phyloP scores from a whole-genome alignment of 306 rosid species.

The Quercus robur region DNA sequence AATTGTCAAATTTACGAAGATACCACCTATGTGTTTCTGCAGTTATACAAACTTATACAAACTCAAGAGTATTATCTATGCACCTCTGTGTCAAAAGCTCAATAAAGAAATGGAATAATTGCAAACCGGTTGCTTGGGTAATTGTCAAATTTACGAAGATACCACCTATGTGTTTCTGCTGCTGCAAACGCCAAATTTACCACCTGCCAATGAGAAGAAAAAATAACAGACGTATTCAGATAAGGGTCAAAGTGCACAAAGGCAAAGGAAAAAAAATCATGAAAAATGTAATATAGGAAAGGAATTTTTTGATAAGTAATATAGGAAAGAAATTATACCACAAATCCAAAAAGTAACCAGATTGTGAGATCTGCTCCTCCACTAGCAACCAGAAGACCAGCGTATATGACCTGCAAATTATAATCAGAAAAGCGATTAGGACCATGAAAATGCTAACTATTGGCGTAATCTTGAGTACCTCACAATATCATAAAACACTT shows the following conservation, averaged over 20 bases:
- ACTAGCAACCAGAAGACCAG: slow-evolving; percentile 73
- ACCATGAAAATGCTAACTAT: not conserved
- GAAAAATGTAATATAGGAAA: not conserved
- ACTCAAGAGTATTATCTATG: not conserved
- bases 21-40: slow-evolving; percentile 89
- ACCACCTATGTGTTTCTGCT: slow-evolving; percentile 85
- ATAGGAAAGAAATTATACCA: slow-evolving; percentile 45
- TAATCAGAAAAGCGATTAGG: not conserved
- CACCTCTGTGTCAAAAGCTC: not conserved
- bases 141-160: slow-evolving; percentile 65
- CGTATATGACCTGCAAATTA: slow-evolving; percentile 65
- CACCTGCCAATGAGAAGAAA: slow-evolving; percentile 42
- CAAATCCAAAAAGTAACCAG: slow-evolving; percentile 77
- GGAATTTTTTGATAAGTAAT: not conserved
- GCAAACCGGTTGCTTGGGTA: slow-evolving; percentile 60
- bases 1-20: slow-evolving; percentile 65
- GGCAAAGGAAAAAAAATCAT: not conserved
- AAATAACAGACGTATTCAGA: not conserved
- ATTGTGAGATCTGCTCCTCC: slow-evolving; percentile 74
- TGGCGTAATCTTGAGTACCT: not conserved
- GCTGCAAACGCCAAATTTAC: slow-evolving; percentile 70
- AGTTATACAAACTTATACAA: not conserved
- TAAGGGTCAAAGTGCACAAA: not conserved
- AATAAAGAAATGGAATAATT: slow-evolving; percentile 61
- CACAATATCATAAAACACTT: not conserved